phyloP scores from a whole-genome alignment of 2,329 filamentous ascomycete species.

The Ophiostoma montium region DNA sequence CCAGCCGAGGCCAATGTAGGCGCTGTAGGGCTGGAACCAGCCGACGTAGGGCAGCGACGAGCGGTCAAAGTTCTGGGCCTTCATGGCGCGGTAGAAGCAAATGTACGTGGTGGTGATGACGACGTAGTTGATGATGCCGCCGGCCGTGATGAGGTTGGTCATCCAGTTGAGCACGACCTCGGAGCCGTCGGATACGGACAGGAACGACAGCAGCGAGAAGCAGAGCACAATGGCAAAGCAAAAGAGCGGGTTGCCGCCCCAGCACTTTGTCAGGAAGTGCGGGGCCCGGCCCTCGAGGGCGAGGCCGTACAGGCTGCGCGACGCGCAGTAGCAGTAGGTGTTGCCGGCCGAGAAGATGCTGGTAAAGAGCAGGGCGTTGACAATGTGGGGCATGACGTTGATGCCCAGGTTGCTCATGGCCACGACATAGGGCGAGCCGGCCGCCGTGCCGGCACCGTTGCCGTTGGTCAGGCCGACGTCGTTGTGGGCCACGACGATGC shows the following conservation, averaged over 20 bases:
- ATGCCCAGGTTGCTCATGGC: constrained; percentile 56
- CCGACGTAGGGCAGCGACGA: constrained; percentile 24
- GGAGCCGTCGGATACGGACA: constrained; percentile 24
- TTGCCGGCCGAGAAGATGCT: constrained; percentile 47
- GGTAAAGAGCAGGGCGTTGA: constrained; percentile 46
- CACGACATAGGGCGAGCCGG: constrained; percentile 53
- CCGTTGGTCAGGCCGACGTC: constrained; percentile 27
- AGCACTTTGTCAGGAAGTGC: constrained; percentile 21
- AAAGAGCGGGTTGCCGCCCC: constrained; percentile 26
- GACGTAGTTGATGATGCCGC: constrained; percentile 30
- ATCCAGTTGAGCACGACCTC: constrained; percentile 27
- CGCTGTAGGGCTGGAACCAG: constrained; percentile 24
- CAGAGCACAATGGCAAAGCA: constrained; percentile 24
- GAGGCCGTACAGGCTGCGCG: constrained; percentile 26
- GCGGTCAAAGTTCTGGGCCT: constrained; percentile 23
- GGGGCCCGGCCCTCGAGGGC: constrained; percentile 28
- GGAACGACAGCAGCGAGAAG: constrained; percentile 25
- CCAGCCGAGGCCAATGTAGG: constrained; percentile 19
- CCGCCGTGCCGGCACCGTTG: constrained; percentile 24
- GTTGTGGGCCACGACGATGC: constrained; percentile 54
- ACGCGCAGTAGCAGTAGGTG: constrained; percentile 38
- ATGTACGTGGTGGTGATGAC: constrained; percentile 26
- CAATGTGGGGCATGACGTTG: constrained; percentile 50
- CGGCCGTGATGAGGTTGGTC: constrained; percentile 28
- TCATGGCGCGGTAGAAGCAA: constrained; percentile 23